phyloP scores from a whole-genome alignment of 2,329 filamentous ascomycete species.

The Cylindrodendrum hubeiense region DNA sequence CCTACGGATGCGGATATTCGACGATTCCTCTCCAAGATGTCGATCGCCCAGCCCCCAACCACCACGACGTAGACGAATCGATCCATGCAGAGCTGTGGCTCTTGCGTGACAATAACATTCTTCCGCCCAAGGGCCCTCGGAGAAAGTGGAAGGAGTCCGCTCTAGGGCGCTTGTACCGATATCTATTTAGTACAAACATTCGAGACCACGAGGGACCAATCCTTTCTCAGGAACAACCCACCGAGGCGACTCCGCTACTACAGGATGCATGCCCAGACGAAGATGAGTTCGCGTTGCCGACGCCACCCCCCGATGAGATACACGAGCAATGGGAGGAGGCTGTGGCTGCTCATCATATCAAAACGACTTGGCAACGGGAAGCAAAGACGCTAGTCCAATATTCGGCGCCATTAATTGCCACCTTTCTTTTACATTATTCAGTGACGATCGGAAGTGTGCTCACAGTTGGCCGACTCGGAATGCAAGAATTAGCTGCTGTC shows the following conservation, averaged over 20 bases:
- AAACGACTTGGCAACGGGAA: conserved; percentile 90
- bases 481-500: conserved; percentile 60
- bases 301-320: conserved; percentile 29
- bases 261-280: not conserved
- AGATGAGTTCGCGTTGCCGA: conserved; percentile 4
- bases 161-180: conserved; percentile 24
- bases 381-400: conserved; percentile 80
- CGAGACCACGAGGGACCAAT: conserved; percentile 30
- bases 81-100: conserved; percentile 33
- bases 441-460: conserved; percentile 82
- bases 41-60: conserved; percentile 35
- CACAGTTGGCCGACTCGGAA: conserved; percentile 79
- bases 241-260: conserved; percentile 28
- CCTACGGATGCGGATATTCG: conserved; percentile 35
- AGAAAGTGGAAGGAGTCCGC: conserved; percentile 19
- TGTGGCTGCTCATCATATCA: conserved; percentile 80
- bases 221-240: not conserved
- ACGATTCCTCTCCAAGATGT: conserved; percentile 30
- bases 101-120: conserved; percentile 36
- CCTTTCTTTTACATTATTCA: conserved; percentile 83
- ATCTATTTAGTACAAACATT: conserved; percentile 28
- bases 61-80: conserved; percentile 37
- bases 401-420: conserved; percentile 73
- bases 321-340: conserved; percentile 77
- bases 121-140: conserved; percentile 14